A percentile compares a stretch with the other conserved stretches of the same genome.
Conservation (phyloP, 1,284 basidiomycete species). For the Leucoagaricus sp. region DNA sequence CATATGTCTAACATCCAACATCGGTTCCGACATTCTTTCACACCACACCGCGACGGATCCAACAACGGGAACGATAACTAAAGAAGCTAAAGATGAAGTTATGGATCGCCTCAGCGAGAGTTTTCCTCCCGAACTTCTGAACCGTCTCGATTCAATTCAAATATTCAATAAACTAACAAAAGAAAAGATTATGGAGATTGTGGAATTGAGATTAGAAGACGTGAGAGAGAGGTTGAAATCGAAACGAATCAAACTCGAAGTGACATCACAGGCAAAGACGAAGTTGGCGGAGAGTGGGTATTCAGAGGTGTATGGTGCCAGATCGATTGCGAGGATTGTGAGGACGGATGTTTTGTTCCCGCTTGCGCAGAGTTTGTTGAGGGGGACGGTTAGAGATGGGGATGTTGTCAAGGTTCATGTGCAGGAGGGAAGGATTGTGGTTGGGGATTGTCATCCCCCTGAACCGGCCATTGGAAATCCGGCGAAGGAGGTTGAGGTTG, state of each 20-base stretch:
- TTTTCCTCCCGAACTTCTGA: conserved; percentile 91
- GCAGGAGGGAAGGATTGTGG: conserved; percentile 46
- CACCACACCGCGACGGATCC: conserved; percentile 63
- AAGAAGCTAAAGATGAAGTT: conserved; percentile 68
- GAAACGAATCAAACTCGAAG: conserved; percentile 72
- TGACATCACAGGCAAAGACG: conserved; percentile 61
- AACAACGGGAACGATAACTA: conserved; percentile 65
- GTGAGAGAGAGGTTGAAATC: conserved; percentile 67
- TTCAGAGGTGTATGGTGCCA: conserved; percentile 84
- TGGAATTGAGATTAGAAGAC: conserved; percentile 74
- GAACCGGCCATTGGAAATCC: conserved; percentile 41
- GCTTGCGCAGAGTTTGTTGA: conserved; percentile 73
- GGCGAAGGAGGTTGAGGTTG: conserved; percentile 15
- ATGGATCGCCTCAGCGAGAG: conserved; percentile 73
- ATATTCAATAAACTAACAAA: conserved; percentile 90
- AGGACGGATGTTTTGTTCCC: conserved; percentile 78
- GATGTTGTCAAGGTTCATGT: conserved; percentile 62
- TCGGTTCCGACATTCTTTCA: conserved; percentile 76
- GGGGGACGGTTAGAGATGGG: conserved; percentile 72
- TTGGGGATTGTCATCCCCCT: conserved; percentile 58
- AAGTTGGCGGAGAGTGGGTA: conserved; percentile 86
- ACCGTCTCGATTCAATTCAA: conserved; percentile 84
- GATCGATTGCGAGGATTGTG: conserved; percentile 83
- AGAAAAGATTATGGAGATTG: conserved; percentile 75
- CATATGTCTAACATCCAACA: neutral